These are phyloP conservation scores for Avena insularis DNA, from an alignment of 176 grass and related monocot species.

Conservation along the genomic window DNA sequence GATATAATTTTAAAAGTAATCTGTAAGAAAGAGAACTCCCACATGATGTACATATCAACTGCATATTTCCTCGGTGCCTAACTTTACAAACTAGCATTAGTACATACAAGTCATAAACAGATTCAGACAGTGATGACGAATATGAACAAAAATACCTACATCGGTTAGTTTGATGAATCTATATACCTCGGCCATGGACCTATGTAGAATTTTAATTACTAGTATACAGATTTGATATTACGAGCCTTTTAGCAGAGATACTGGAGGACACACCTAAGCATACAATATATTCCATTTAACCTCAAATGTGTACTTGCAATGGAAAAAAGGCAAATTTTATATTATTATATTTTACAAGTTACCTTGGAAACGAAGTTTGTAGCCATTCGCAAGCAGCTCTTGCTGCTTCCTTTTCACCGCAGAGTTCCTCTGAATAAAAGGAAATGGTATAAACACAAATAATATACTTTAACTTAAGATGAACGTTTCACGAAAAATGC, in stretches of 20 bases:
- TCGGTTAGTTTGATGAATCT: slow-evolving; percentile 4
- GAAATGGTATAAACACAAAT: not conserved
- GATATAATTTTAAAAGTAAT: not conserved
- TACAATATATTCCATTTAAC: slow-evolving; percentile 3
- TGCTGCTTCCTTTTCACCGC: slow-evolving; percentile 55
- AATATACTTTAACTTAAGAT: not conserved
- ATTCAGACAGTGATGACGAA: slow-evolving; percentile 10
- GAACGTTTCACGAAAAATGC: not conserved
- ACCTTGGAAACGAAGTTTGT: slow-evolving; percentile 45
- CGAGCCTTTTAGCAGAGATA: not conserved
- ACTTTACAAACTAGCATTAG: not conserved
- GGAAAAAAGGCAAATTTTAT: not conserved
- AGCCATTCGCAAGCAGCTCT: slow-evolving; percentile 21
- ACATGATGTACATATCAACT: slow-evolving; percentile 12
- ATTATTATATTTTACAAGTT: not conserved
- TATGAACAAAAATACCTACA: not conserved
- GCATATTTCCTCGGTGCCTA: not conserved
- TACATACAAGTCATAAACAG: not conserved
- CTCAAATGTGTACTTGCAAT: slow-evolving; percentile 11
- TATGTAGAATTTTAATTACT: slow-evolving; percentile 3
- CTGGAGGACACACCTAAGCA: not conserved
- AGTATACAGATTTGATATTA: not conserved
- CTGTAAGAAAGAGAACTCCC: slow-evolving; percentile 15
- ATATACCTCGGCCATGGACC: not conserved
- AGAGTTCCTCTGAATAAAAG: slow-evolving; percentile 47